Base-by-base conservation (phyloP, 306 rosid species). In the Potentilla sterilis region DNA sequence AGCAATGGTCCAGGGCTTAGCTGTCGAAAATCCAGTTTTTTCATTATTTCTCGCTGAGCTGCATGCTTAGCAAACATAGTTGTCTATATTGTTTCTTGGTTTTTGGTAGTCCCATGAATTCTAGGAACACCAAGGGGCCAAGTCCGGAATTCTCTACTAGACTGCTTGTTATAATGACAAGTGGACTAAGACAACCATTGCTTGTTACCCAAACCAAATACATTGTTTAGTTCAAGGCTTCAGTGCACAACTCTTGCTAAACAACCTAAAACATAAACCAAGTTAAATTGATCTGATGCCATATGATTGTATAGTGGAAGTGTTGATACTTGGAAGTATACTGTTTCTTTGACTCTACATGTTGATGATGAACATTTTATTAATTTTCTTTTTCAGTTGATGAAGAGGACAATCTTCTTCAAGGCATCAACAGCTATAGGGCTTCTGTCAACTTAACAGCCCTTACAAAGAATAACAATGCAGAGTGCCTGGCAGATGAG, bases 401-500 rank as follows among this genome's bases (percentile, higher is more conserved):
- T 66, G 96, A 86, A 84, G 81, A 88, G 67, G 89, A 88, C 47
- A 76, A 71, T 79, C 97, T 94, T 78, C 81, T 83, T 81, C 83
- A 80, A 73, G 88, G 89, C 82, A 86, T 94, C 90, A 94, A 91
- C 78, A 66, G 64, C 64, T 90, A 94, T 67, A 78, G 98, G 48
- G 21, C 84, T 46, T 74, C 91, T 14, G 7, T 44, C 64, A 91
- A 87, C 90, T 80, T 91, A 82, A 54, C 85, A 66, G 43, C 85
- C 77, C 85, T 91, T 61, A 43, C 81, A 58, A 87, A 79, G 85
- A 90, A 85, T 9, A 80, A 86, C 19, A 87, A 94, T 63, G 98
- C 98, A 57, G 90, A 79, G 62, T 94, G 97, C 80, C 86, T 94
- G 15, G 98, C 98, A 18, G 86, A 87, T 44, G 57, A 86, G 84